Conservation (phyloP, 257 asterid species). For the Penstemon eatonii region DNA sequence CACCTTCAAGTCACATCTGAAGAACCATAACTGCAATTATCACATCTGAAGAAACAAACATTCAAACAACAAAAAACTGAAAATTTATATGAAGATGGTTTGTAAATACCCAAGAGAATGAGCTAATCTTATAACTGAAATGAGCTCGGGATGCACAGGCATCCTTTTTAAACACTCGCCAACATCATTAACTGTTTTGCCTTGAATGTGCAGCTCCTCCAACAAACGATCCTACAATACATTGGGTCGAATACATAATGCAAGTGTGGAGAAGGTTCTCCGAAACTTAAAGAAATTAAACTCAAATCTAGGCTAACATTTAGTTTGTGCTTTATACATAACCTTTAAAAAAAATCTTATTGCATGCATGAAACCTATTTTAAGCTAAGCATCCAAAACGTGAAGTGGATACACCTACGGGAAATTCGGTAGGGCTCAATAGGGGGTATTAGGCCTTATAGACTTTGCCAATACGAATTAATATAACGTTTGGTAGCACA, state of each 20-base stretch:
- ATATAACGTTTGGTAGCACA: no score
- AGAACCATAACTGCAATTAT: constrained; percentile 24
- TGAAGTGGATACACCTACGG: no score
- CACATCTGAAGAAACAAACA: not conserved
- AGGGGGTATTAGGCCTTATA: no score
- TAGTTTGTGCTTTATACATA: no score
- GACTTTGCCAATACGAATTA: no score
- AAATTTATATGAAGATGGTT: not conserved
- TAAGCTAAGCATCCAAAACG: not conserved
- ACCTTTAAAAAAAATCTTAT: not conserved
- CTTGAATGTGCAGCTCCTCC: constrained; percentile 64
- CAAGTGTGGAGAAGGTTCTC: not conserved
- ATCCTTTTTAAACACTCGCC: constrained; percentile 59
- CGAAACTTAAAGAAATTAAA: constrained; percentile 14
- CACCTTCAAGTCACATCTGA: constrained; percentile 85
- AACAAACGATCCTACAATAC: constrained; percentile 62
- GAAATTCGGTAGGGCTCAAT: no score
- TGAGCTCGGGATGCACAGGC: constrained; percentile 55
- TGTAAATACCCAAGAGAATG: constrained; percentile 57
- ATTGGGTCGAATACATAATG: constrained; percentile 12
- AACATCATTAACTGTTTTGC: constrained; percentile 60
- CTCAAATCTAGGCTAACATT: not conserved
- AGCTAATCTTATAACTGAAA: constrained; percentile 59
- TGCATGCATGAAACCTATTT: not conserved
- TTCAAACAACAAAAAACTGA: not conserved